Conservation (phyloP, 495 filamentous ascomycete species). For the Parachaetomium inaequale region DNA sequence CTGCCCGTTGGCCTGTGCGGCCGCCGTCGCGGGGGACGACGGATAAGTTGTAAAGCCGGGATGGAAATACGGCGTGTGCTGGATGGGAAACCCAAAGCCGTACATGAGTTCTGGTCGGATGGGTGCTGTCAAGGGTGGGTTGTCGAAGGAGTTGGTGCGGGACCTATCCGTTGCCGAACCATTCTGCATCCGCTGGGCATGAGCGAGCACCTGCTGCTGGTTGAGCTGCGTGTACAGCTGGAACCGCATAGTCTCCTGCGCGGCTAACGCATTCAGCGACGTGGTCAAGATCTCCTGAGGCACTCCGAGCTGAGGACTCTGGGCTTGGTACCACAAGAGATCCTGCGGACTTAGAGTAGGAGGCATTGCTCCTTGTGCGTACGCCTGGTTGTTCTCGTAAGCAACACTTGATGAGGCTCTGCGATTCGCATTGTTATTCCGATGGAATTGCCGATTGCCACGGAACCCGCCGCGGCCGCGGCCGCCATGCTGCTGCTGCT, state of each 20-base stretch:
- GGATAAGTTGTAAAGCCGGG: conserved; percentile 43
- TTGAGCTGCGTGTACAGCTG: conserved; percentile 47
- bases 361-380: conserved; percentile 21
- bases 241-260: conserved; percentile 39
- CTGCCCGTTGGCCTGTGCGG: conserved; percentile 34
- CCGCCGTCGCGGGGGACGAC: conserved; percentile 43
- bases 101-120: conserved; percentile 49
- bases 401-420: conserved; percentile 39
- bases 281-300: conserved; percentile 44
- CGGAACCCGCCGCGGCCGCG: conserved; percentile 59
- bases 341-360: conserved; percentile 36
- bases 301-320: conserved; percentile 34
- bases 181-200: conserved; percentile 42
- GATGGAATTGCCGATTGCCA: conserved; percentile 54
- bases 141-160: conserved; percentile 53
- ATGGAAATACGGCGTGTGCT: conserved; percentile 29
- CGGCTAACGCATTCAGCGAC: conserved; percentile 35
- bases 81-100: conserved; percentile 27
- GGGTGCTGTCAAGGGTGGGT: conserved; percentile 48
- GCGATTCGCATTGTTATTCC: conserved; percentile 31
- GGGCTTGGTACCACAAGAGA: conserved; percentile 40
- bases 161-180: conserved; percentile 43
- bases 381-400: conserved; percentile 35
- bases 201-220: conserved; percentile 45
- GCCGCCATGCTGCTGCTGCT: conserved; percentile 44